phyloP scores from a whole-genome alignment of 1,284 basidiomycete species.

The Sporisorium iseilematis-ciliati region DNA sequence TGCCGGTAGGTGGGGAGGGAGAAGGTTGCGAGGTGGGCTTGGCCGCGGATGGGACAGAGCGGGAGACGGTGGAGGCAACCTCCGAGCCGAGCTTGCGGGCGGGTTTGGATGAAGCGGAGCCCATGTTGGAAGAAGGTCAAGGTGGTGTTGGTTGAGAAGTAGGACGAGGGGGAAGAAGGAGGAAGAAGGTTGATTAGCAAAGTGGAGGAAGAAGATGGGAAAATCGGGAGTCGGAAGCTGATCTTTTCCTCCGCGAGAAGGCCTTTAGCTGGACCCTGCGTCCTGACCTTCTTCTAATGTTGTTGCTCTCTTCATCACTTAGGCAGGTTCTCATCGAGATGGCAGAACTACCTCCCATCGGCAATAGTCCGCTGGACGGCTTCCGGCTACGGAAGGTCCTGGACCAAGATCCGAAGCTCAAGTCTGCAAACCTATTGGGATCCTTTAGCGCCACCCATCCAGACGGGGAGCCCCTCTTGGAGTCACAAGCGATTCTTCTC shows the following conservation, averaged over 20 bases:
- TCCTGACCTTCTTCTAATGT: background rate
- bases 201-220: slow-evolving; percentile 27
- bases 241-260: background rate
- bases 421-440: slow-evolving; percentile 49
- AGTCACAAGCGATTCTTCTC: slow-evolving; percentile 56
- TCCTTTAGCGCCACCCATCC: slow-evolving; percentile 8
- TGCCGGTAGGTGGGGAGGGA: slow-evolving; percentile 4
- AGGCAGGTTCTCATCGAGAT: background rate
- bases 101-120: slow-evolving; percentile 55
- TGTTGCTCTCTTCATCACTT: background rate
- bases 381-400: slow-evolving; percentile 55
- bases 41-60: slow-evolving; percentile 26
- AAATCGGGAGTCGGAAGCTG: slow-evolving; percentile 36
- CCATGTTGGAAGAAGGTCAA: slow-evolving; percentile 27
- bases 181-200: slow-evolving; percentile 21
- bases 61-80: slow-evolving; percentile 36
- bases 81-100: slow-evolving; percentile 48
- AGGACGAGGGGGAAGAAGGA: background rate
- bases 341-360: background rate
- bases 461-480: background rate
- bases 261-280: slow-evolving; percentile 34
- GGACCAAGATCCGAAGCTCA: slow-evolving; percentile 56
- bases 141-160: background rate
- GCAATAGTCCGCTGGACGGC: slow-evolving; percentile 33
- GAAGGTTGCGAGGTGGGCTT: slow-evolving; percentile 19